Conservation (phyloP, 2,329 filamentous ascomycete species). For the Botryotinia globosa region DNA sequence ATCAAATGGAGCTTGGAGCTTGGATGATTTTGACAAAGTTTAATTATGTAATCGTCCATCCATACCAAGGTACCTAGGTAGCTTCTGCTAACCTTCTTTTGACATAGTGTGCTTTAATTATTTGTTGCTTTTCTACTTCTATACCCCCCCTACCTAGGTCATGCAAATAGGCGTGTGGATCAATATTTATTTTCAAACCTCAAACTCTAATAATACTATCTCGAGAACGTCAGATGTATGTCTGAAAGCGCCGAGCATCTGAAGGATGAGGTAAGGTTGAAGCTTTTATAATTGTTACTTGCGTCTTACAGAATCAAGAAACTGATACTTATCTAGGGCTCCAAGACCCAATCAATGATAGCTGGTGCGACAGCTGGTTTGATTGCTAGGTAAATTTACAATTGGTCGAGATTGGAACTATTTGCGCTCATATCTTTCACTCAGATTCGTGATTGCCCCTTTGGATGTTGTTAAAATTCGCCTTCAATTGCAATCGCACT, state of each 20-base stretch:
- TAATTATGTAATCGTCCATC: neutral
- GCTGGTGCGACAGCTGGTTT: slow-evolving; percentile 75
- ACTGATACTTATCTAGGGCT: slow-evolving; percentile 49
- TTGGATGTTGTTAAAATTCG: slow-evolving; percentile 98
- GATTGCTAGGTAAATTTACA: slow-evolving; percentile 65
- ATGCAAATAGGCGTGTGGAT: neutral
- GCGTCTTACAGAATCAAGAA: neutral
- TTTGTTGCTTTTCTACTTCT: neutral
- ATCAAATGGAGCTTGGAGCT: neutral
- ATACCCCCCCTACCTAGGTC: neutral
- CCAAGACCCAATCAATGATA: slow-evolving; percentile 61
- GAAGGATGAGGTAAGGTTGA: slow-evolving; percentile 28
- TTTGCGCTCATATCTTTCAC: slow-evolving; percentile 17
- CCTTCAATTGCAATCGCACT: slow-evolving; percentile 87
- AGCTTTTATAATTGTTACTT: neutral
- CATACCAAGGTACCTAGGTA: too few species aligned
- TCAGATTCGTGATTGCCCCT: slow-evolving; percentile 85
- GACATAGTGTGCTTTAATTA: neutral
- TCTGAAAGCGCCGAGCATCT: slow-evolving; percentile 40
- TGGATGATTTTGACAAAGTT: neutral
- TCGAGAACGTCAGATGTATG: slow-evolving; percentile 25
- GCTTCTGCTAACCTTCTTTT: neutral
- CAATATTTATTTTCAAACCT: neutral
- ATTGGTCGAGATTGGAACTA: neutral
- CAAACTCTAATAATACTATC: slow-evolving; percentile 8